Conservation (phyloP, 495 filamentous ascomycete species). For the Haplographium delicatum region DNA sequence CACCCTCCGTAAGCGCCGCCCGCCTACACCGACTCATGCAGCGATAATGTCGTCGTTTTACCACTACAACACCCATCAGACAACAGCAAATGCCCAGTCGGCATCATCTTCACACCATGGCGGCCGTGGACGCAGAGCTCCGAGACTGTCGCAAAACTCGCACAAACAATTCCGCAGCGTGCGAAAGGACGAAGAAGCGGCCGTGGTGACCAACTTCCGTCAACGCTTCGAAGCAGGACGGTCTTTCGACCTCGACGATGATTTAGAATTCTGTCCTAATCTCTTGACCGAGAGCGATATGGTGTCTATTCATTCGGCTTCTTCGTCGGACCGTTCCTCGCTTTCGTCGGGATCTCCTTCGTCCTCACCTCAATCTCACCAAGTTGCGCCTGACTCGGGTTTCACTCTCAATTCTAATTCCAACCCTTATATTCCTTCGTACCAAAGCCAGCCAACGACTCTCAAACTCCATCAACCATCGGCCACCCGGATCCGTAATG, state of each 20-base stretch:
- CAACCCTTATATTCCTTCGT: slow-evolving; percentile 62
- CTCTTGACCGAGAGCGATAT: slow-evolving; percentile 88
- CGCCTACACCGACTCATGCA: too few relatives aligned
- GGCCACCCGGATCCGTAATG: slow-evolving; percentile 83
- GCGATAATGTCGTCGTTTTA: slow-evolving; percentile 71
- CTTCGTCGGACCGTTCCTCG: slow-evolving; percentile 91
- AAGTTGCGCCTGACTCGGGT: slow-evolving; percentile 57
- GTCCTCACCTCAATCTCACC: slow-evolving; percentile 73
- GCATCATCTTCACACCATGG: slow-evolving; percentile 60
- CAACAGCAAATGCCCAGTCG: slow-evolving; percentile 43
- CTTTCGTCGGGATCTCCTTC: slow-evolving; percentile 91
- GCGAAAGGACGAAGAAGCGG: slow-evolving; percentile 80
- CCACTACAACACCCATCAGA: slow-evolving; percentile 58
- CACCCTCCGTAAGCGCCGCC: too few relatives aligned
- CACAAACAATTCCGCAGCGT: slow-evolving; percentile 81
- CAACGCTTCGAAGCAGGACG: slow-evolving; percentile 83
- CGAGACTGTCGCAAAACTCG: slow-evolving; percentile 74
- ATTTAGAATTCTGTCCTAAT: slow-evolving; percentile 92
- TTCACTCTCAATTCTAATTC: slow-evolving; percentile 77
- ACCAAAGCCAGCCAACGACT: slow-evolving; percentile 44
- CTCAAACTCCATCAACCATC: slow-evolving; percentile 83
- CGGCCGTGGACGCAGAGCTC: slow-evolving; percentile 81
- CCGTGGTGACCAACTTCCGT: slow-evolving; percentile 69
- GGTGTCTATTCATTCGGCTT: slow-evolving; percentile 61
- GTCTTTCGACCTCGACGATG: slow-evolving; percentile 96